phyloP scores from a whole-genome alignment of 2,329 filamentous ascomycete genomes.

The Ophiostoma quercus region DNA sequence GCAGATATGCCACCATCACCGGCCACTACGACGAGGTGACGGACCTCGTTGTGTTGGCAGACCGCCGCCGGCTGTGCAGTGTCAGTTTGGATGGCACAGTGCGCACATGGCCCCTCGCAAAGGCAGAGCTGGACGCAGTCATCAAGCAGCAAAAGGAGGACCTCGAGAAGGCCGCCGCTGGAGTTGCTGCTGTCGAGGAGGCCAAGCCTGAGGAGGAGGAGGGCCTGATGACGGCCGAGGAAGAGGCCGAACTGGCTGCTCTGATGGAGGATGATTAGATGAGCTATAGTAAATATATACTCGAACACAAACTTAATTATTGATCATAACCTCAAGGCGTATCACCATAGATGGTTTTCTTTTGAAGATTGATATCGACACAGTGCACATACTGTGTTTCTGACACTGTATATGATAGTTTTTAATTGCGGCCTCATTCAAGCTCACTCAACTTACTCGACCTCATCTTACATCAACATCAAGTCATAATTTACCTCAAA shows the following conservation, averaged over 20 bases:
- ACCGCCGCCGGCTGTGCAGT: slow-evolving; percentile 59
- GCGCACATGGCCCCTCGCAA: slow-evolving; percentile 71
- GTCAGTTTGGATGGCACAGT: slow-evolving; percentile 88
- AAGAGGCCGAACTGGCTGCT: slow-evolving; percentile 84
- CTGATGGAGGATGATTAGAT: slow-evolving; percentile 69
- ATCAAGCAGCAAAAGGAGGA: slow-evolving; percentile 47
- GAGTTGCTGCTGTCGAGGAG: slow-evolving; percentile 54
- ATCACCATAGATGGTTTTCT: neutral
- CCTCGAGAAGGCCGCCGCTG: slow-evolving; percentile 39
- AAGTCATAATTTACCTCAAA: neutral
- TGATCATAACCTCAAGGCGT: neutral
- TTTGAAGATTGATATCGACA: neutral
- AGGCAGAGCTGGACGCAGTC: slow-evolving; percentile 49
- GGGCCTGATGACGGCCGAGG: slow-evolving; percentile 70
- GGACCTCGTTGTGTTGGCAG: slow-evolving; percentile 61
- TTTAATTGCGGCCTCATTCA: neutral
- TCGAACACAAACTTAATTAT: neutral
- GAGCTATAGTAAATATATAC: neutral
- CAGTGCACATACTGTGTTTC: neutral
- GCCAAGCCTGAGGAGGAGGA: slow-evolving; percentile 47
- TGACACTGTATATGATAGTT: neutral
- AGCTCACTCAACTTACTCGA: neutral
- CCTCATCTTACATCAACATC: neutral
- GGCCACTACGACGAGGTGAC: slow-evolving; percentile 95
- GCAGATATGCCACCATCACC: slow-evolving; percentile 64